A percentile compares a stretch with the other conserved stretches of the same genome.
Conservation (phyloP, 2,329 filamentous ascomycete species). For the Xylaria sp. region DNA sequence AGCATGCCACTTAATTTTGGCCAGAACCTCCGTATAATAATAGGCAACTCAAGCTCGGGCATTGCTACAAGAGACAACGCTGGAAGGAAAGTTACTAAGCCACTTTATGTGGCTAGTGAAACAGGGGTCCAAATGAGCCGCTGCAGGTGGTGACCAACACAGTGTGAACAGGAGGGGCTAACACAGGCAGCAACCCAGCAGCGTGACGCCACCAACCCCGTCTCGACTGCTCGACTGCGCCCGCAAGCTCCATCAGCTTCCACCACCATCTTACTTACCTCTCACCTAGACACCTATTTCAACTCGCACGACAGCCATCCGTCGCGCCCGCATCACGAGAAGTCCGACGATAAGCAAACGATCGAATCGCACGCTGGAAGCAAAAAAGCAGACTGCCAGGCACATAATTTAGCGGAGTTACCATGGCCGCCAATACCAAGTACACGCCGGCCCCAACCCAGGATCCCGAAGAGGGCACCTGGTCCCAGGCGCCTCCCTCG, state of each 20-base stretch:
- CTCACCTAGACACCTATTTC: conserved; percentile 16
- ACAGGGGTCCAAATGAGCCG: not conserved
- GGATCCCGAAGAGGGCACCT: conserved; percentile 81
- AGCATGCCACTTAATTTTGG: too few species aligned
- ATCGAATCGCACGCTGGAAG: conserved; percentile 16
- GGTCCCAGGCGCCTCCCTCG: conserved; percentile 79
- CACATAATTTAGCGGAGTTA: conserved; percentile 8
- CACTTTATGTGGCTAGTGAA: conserved; percentile 22
- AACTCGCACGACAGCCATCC: conserved; percentile 16
- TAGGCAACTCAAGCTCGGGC: too few species aligned
- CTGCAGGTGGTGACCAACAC: not conserved
- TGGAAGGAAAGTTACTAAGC: not conserved
- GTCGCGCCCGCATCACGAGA: conserved; percentile 12
- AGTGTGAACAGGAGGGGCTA: conserved; percentile 7
- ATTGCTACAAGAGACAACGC: too few species aligned
- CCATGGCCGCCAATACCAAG: conserved; percentile 80
- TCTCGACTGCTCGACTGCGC: conserved; percentile 15
- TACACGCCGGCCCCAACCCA: conserved; percentile 86
- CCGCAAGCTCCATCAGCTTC: conserved; percentile 29
- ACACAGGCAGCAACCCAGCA: conserved; percentile 9
- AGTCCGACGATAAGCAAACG: conserved; percentile 1
- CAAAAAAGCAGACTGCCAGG: too few species aligned
- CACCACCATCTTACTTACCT: conserved; percentile 12
- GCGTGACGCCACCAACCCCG: conserved; percentile 35
- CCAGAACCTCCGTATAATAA: too few species aligned